Evolutionary conservation across 495 filamentous ascomycete species (phyloP), one percentile per base, ranked within the genome.

Genomic region (Trichocladium uniseriatum): DNA sequence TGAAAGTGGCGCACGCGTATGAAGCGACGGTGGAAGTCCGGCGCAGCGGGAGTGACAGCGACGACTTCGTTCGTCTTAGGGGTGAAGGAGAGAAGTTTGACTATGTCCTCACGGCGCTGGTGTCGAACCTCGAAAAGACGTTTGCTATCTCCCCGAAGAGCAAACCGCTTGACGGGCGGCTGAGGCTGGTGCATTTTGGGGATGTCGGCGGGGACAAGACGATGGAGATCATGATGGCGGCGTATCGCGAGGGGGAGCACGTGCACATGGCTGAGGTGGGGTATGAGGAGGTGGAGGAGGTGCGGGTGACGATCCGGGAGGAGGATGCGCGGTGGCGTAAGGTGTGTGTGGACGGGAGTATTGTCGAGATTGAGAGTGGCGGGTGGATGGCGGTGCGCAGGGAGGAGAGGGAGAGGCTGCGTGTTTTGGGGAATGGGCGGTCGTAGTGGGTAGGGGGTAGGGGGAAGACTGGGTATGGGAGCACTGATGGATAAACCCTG

Each of bases 291-390:
- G 66, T 88, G 35, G 76, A 81, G 2, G 74, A 76, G 19, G 38
- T 90, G 19, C 72, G 70, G 38, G 78, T 95, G 24, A 72, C 80
- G 29, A 80, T 94, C 32, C 49, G 72, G 8, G 83, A 90, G 55
- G 49, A 59, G 13, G 78, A 84, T 40, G 59, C 78, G 36, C 70
- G 79, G 52, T 95, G 88, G 89, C 69, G 89, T 48, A 78, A 87
- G 51, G 77, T 94, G 2, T 97, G 90, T 59, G 70, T 97, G 19
- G 91, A 97, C 68, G 91, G 91, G 11, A 85, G 82, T 49, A 90
- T 94, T 53, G 76, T 94, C 9, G 75, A 73, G 46, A 61, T 95
- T 15, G 80, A 81, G 38, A 55, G 74, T 51, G 79, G 75, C 0
- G 89, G 91, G 6, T 84, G 79, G 78, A 78, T 92, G 66, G 76